Conservation (phyloP, 1,284 basidiomycete species). For the Thelephora terrestris region DNA sequence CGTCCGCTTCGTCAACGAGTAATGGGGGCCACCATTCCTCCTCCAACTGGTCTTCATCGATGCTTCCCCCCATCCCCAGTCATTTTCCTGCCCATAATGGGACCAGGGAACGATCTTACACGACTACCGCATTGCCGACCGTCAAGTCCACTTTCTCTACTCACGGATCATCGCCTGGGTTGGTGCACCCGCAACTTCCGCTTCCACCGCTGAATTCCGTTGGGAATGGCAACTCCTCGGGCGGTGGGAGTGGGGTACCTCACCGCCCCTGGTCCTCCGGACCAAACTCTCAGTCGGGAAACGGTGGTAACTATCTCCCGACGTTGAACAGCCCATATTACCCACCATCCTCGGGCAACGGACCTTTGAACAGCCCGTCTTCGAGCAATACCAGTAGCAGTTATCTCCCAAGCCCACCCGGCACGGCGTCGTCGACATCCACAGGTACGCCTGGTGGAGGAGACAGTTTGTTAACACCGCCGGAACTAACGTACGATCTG, state of each 20-base stretch:
- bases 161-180: constrained; percentile 9
- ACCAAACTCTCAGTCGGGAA: constrained; percentile 17
- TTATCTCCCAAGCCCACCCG: background rate
- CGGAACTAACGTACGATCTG: background rate
- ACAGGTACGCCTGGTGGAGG: background rate
- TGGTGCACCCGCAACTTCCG: background rate
- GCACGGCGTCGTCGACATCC: background rate
- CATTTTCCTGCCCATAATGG: constrained; percentile 9
- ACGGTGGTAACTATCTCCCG: constrained; percentile 19
- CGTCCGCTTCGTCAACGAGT: background rate
- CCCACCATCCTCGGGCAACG: constrained; percentile 16
- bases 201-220: background rate
- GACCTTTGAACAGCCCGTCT: background rate
- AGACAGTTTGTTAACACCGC: background rate
- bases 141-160: constrained; percentile 31
- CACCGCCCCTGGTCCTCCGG: constrained; percentile 23
- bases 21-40: background rate
- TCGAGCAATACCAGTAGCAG: background rate
- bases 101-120: constrained; percentile 13
- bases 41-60: background rate
- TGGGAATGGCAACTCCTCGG: background rate
- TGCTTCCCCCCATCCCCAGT: background rate
- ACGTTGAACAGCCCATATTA: constrained; percentile 34
- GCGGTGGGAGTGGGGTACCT: constrained; percentile 5
- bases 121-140: constrained; percentile 23